Conservation (phyloP, 441 rosid species). For the Pelargonium cotyledonis region DNA sequence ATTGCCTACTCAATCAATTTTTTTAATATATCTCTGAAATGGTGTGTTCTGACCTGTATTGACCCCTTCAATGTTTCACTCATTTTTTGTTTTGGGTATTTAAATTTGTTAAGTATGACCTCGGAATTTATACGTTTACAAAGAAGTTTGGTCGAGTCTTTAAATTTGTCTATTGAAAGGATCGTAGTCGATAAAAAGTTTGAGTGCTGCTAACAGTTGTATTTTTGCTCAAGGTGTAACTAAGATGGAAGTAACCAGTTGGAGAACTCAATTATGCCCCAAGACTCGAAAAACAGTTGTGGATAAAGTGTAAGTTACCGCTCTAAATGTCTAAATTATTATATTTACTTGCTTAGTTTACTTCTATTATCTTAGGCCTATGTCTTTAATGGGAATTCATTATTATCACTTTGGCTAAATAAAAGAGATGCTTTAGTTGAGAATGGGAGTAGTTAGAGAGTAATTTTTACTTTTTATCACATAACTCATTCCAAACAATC, state of each 20-base stretch:
- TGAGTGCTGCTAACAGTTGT: neutral
- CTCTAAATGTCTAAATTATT: neutral
- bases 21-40: too few relatives aligned
- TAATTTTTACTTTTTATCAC: neutral
- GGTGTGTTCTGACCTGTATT: too few relatives aligned
- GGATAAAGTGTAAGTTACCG: neutral
- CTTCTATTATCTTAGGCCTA: neutral
- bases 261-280: neutral
- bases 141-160: too few relatives aligned
- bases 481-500: too few relatives aligned
- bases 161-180: too few relatives aligned
- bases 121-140: too few relatives aligned
- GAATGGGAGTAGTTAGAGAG: neutral
- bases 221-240: neutral
- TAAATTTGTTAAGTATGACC: too few relatives aligned
- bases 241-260: neutral
- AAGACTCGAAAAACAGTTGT: neutral
- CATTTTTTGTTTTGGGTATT: too few relatives aligned
- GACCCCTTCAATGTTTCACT: too few relatives aligned
- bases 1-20: too few relatives aligned
- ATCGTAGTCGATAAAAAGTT: neutral
- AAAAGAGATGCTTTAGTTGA: neutral
- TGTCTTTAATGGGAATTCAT: neutral
- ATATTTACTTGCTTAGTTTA: neutral
- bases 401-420: neutral